phyloP scores from a whole-genome alignment of 106 monocot species.

The Xerophyta viscosa region DNA sequence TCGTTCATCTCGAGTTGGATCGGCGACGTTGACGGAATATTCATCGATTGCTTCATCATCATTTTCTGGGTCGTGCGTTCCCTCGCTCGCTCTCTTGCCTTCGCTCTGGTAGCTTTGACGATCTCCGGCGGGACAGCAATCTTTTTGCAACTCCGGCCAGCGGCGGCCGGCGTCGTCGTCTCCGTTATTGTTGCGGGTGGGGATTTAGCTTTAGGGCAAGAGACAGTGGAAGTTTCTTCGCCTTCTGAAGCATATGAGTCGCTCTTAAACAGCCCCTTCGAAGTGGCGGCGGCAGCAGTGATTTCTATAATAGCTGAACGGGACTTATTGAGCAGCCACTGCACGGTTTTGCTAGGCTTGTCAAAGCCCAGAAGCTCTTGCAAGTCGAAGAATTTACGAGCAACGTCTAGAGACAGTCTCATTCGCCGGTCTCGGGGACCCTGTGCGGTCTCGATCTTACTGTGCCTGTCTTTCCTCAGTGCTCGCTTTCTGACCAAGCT shows the following conservation, averaged over 20 bases:
- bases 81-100: slow-evolving; percentile 38
- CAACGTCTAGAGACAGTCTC: slow-evolving; percentile 70
- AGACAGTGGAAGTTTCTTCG: slow-evolving; percentile 18
- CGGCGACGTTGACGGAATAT: background rate
- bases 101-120: slow-evolving; percentile 20
- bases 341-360: slow-evolving; percentile 73
- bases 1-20: background rate
- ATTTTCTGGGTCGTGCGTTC: slow-evolving; percentile 46
- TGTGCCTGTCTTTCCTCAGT: slow-evolving; percentile 61
- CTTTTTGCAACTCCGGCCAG: background rate
- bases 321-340: slow-evolving; percentile 66
- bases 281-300: background rate
- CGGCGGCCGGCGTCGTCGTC: slow-evolving; percentile 6
- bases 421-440: slow-evolving; percentile 71
- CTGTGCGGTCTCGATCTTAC: slow-evolving; percentile 63
- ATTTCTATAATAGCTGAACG: slow-evolving; percentile 48
- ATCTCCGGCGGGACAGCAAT: background rate
- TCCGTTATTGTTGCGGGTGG: too few species aligned
- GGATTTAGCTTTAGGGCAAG: slow-evolving; percentile 11
- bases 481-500: background rate
- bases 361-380: slow-evolving; percentile 75
- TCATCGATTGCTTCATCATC: background rate
- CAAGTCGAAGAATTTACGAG: slow-evolving; percentile 57
- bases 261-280: background rate
- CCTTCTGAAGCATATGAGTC: slow-evolving; percentile 10